phyloP scores from a whole-genome alignment of 2,329 filamentous ascomycete species.

The Tetracladium maxilliforme region DNA sequence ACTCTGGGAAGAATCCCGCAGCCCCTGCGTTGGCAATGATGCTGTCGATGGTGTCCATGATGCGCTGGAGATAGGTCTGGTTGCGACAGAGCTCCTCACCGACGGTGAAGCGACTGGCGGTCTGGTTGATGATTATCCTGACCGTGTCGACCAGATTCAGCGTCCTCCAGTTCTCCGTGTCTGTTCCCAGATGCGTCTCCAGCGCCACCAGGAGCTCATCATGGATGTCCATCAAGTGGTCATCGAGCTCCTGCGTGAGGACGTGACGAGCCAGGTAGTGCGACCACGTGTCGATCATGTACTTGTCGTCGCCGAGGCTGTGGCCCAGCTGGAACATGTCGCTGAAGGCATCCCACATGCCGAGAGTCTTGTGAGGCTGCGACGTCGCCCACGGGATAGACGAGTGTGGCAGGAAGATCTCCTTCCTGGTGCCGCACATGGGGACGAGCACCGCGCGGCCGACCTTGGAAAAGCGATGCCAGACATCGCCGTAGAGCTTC shows the following conservation, averaged over 20 bases:
- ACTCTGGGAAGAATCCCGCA: slow-evolving; percentile 13
- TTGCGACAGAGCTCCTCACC: slow-evolving; percentile 16
- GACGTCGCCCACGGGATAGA: slow-evolving; percentile 22
- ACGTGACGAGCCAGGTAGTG: slow-evolving; percentile 9
- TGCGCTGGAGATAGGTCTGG: slow-evolving; percentile 16
- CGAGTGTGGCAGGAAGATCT: slow-evolving; percentile 24
- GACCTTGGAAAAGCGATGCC: slow-evolving; percentile 21
- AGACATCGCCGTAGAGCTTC: slow-evolving; percentile 14
- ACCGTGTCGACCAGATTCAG: slow-evolving; percentile 10
- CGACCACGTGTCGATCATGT: slow-evolving; percentile 19
- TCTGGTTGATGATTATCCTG: slow-evolving; percentile 10
- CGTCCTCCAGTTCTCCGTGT: slow-evolving; percentile 11
- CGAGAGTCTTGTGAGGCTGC: slow-evolving; percentile 22
- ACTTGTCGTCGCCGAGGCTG: slow-evolving; percentile 19
- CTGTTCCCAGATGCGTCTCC: slow-evolving; percentile 9
- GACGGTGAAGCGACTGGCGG: slow-evolving; percentile 14
- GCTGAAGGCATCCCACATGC: slow-evolving; percentile 17
- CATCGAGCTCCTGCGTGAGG: slow-evolving; percentile 7
- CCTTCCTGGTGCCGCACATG: slow-evolving; percentile 20
- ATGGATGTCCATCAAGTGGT: slow-evolving; percentile 10
- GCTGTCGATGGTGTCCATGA: slow-evolving; percentile 14
- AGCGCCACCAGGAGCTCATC: slow-evolving; percentile 11
- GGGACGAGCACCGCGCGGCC: slow-evolving; percentile 25
- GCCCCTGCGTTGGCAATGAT: slow-evolving; percentile 18
- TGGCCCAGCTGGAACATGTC: slow-evolving; percentile 21